Conservation (phyloP, 2,329 filamentous ascomycete species). For the Cladosporium sp. region DNA sequence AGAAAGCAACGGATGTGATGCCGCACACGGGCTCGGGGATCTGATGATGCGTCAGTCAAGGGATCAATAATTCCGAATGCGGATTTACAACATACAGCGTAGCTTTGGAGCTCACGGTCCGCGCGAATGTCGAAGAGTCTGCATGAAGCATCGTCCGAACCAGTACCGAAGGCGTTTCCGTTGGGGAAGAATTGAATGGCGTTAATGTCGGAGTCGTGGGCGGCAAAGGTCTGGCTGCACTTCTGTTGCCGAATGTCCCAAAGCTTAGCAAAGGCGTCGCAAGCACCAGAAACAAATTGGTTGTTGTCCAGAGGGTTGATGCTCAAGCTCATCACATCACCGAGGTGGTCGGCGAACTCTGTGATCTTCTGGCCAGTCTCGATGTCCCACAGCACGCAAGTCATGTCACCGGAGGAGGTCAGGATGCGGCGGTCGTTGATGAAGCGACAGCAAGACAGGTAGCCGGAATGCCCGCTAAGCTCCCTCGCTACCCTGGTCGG, state of each 20-base stretch:
- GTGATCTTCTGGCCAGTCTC: conserved; percentile 96
- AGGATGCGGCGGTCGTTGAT: conserved; percentile 98
- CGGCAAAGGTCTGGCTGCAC: conserved; percentile 97
- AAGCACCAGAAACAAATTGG: conserved; percentile 98
- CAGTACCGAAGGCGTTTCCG: conserved; percentile 96
- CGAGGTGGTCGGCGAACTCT: conserved; percentile 96
- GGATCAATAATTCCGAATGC: not conserved
- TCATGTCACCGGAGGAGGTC: conserved; percentile 98
- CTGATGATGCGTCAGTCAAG: conserved; percentile 44
- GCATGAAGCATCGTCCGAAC: conserved; percentile 96
- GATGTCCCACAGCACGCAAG: conserved; percentile 99
- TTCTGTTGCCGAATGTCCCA: conserved; percentile 99
- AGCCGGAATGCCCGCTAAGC: conserved; percentile 93
- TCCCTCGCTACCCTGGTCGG: conserved; percentile 94
- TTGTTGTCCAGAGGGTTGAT: conserved; percentile 99
- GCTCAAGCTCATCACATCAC: conserved; percentile 99
- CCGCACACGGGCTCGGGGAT: conserved; percentile 96
- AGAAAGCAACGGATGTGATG: conserved; percentile 97
- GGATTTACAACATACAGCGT: conserved; percentile 54
- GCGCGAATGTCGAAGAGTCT: conserved; percentile 96
- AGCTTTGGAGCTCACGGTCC: conserved; percentile 71
- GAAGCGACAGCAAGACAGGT: conserved; percentile 97
- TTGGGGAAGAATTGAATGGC: conserved; percentile 99
- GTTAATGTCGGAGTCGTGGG: conserved; percentile 98
- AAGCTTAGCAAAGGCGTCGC: conserved; percentile 95